A percentile compares a stretch with the other conserved stretches of the same genome.
These are phyloP conservation scores for Sparassis latifolia DNA, from an alignment of 1,284 basidiomycete genomes.

Conservation along the genomic window DNA sequence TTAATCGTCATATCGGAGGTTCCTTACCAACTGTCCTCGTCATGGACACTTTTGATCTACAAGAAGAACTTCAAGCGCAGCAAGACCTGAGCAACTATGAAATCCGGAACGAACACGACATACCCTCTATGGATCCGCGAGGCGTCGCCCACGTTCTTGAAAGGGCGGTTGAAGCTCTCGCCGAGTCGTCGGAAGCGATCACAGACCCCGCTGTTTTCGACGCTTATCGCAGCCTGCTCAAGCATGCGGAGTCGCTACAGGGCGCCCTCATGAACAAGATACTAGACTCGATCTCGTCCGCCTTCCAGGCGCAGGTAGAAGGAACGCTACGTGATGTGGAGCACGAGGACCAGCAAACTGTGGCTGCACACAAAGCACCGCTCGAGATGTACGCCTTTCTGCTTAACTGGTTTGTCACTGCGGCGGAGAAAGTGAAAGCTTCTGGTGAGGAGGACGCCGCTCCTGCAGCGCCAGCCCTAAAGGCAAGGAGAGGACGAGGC, in stretches of 20 bases:
- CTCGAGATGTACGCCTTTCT: conserved; percentile 89
- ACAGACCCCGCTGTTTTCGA: conserved; percentile 65
- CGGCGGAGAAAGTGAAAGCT: conserved; percentile 68
- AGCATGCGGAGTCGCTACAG: conserved; percentile 54
- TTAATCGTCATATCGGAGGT: too few species aligned
- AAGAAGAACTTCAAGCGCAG: conserved; percentile 66
- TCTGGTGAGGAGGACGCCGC: conserved; percentile 47
- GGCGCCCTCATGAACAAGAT: conserved; percentile 67
- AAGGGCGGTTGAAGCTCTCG: conserved; percentile 71
- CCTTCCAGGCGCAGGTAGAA: conserved; percentile 65
- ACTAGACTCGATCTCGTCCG: conserved; percentile 71
- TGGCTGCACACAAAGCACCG: conserved; percentile 62
- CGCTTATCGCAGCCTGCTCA: conserved; percentile 73
- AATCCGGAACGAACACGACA: conserved; percentile 61
- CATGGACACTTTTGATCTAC: conserved; percentile 56
- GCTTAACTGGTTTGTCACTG: conserved; percentile 77
- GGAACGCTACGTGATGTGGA: conserved; percentile 59
- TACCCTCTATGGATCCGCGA: conserved; percentile 38
- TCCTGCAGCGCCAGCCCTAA: conserved; percentile 35
- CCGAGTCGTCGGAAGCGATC: conserved; percentile 67
- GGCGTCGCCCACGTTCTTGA: conserved; percentile 42
- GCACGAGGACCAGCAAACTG: conserved; percentile 63
- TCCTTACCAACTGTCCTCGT: background rate
- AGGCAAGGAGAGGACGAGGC: conserved; percentile 49
- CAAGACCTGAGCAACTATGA: conserved; percentile 53